Conservation (phyloP, 2,329 filamentous ascomycete genomes). For the Hypocreales sp. region DNA sequence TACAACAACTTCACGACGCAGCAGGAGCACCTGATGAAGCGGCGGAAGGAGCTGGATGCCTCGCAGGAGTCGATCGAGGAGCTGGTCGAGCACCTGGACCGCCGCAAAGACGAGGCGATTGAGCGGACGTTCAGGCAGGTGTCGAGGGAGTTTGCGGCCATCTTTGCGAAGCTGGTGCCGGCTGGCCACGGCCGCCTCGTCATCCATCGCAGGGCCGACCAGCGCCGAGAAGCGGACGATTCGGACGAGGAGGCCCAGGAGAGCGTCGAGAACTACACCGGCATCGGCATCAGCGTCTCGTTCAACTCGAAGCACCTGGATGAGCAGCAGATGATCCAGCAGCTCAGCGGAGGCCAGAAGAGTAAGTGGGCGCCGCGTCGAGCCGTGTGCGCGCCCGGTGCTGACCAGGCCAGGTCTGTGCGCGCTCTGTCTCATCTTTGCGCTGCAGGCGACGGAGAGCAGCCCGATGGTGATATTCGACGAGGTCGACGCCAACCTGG, state of each 20-base stretch:
- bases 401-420: slow-evolving; percentile 52
- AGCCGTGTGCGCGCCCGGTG: neutral
- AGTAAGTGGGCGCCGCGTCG: slow-evolving; percentile 38
- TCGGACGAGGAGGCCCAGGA: slow-evolving; percentile 54
- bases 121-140: slow-evolving; percentile 98
- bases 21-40: slow-evolving; percentile 71
- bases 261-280: slow-evolving; percentile 85
- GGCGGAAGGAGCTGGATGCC: slow-evolving; percentile 73
- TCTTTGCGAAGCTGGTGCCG: slow-evolving; percentile 91
- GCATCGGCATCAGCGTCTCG: slow-evolving; percentile 90
- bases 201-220: slow-evolving; percentile 81
- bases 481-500: slow-evolving; percentile 95
- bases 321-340: slow-evolving; percentile 94
- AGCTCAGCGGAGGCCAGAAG: slow-evolving; percentile 94
- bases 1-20: slow-evolving; percentile 95
- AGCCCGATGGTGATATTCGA: slow-evolving; percentile 99
- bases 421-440: slow-evolving; percentile 93
- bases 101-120: slow-evolving; percentile 93
- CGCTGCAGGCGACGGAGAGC: slow-evolving; percentile 94
- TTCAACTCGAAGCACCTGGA: slow-evolving; percentile 95
- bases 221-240: slow-evolving; percentile 40
- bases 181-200: slow-evolving; percentile 82
- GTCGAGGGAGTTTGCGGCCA: slow-evolving; percentile 76
- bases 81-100: slow-evolving; percentile 81
- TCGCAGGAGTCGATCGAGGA: slow-evolving; percentile 82